Evolutionary conservation across 2,329 filamentous ascomycete genomes (phyloP).

Genomic region (Hymenoscyphus repandus): DNA sequence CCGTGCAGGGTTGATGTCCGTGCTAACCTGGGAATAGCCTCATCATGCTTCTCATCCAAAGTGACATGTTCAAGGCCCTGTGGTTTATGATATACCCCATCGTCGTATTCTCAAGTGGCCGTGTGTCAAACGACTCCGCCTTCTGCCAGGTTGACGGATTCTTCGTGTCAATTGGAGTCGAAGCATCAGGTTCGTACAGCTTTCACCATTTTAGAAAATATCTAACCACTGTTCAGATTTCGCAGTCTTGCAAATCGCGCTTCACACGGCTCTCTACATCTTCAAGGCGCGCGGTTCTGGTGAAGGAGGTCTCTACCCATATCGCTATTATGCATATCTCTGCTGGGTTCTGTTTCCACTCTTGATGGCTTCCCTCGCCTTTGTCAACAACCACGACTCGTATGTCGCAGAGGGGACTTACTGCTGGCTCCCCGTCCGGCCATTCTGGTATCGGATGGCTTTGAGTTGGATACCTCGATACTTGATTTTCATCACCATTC

Average conservation of each 20-base stretch:
- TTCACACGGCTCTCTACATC: conserved; percentile 69
- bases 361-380: conserved; percentile 57
- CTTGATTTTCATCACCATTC: conserved; percentile 58
- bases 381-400: conserved; percentile 47
- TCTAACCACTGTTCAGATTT: conserved; percentile 44
- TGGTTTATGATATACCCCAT: conserved; percentile 64
- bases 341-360: conserved; percentile 54
- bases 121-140: conserved; percentile 42
- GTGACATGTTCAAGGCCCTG: conserved; percentile 64
- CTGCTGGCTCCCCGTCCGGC: conserved; percentile 63
- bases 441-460: conserved; percentile 63
- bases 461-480: conserved; percentile 73
- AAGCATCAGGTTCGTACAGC: conserved; percentile 49
- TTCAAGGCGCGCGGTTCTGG: conserved; percentile 50
- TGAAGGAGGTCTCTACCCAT: conserved; percentile 63
- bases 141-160: conserved; percentile 69
- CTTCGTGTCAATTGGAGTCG: conserved; percentile 59
- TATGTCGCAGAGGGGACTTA: conserved; percentile 62
- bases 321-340: conserved; percentile 54
- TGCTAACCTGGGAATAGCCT: conserved; percentile 43
- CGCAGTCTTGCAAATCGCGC: conserved; percentile 65
- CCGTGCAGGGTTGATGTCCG: neutral
- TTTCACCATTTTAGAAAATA: neutral
- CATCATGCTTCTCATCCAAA: conserved; percentile 68
- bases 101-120: conserved; percentile 49